Base-by-base conservation (phyloP, 2,329 filamentous ascomycete genomes). In the Paracoccidioides brasiliensis region DNA sequence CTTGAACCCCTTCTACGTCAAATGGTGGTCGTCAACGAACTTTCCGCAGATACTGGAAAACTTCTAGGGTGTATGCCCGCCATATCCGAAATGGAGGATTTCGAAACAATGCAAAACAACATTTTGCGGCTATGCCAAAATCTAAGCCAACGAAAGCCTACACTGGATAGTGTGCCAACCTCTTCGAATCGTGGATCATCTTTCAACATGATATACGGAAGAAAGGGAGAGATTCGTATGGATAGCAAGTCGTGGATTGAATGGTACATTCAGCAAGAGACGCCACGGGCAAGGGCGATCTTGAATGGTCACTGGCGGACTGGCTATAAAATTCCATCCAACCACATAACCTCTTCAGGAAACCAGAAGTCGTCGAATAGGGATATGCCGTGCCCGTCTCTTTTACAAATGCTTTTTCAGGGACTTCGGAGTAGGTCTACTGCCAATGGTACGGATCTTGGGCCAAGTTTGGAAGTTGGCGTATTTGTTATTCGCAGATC, bases 211-310 rank as follows among this genome's bases (percentile, higher is more conserved):
- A 69, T 77, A 1, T 75, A 81, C 59, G 72, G 80, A 1, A 72
- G 75, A 4, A 77, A 73, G 57, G 73, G 80, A 42, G 72, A 74
- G 54, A 74, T 80, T 14, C 61, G 69, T 1, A 68, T 83, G 2
- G 74, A 77, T 53, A 72, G 79, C 33, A 69, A 73, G 22, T 72
- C 77, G 2, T 85, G 82, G 82, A 74, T 76, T 37, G 78, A 83
- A 55, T 84, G 81, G 81, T 84, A 79, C 73, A 76, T 80, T 48
- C 80, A 82, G 63, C 82, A 85, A 63, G 82, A 84, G 64, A 80
- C 80, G 61, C 72, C 76, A 9, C 74, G 81, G 12, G 77, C 84
- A 52, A 75, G 79, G 57, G 76, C 78, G 35, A 70, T 77, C 4
- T 64, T 76, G 52, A 69, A 65, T 41, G 55, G 69, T 22, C 72